Evolutionary conservation across 345 rosid genomes (phyloP), one percentile per base, ranked within the genome.

Genomic region (Eucalyptus decipiens): DNA sequence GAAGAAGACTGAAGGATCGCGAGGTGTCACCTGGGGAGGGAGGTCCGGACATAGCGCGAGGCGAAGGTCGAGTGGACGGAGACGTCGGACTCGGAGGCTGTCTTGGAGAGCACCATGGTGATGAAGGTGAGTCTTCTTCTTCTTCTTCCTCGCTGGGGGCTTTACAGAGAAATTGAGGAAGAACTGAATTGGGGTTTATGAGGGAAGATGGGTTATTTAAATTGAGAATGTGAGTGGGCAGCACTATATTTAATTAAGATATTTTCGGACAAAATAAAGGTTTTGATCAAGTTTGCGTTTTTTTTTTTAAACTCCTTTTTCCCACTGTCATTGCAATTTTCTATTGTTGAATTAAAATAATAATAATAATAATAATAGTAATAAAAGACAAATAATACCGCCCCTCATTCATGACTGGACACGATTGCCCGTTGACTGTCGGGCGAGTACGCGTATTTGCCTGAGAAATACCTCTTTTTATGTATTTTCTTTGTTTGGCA

Each of bases 21-120:
- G 91, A 92, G 40, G 43, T 1, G 12, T 1, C 48, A 86, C 96
- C 95, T 91, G 3, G 98, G 97, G 67, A 96, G 95, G 14, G 98
- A 93, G 52, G 96, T 88, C 34, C 98, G 96, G 50, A 96, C 98
- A 76, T 96, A 96, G 81, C 98, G 94, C 58, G 98, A 96, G 48
- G 98, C 95, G 90, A 96, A 96, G 87, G 98, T 96, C 81, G 97
- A 95, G 93, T 96, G 96, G 76, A 96, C 87, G 58, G 97, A 96
- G 86, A 90, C 93, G 48, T 95, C 96, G 24, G 97, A 93, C 21
- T 94, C 91, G 50, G 96, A 93, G 3, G 90, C 91, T 8, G 94
- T 90, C 76, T 92, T 94, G 2, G 96, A 93, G 48, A 96, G 96
- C 90, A 92, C 97, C 98, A 96, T 96, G 47, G 87, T 17, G 48